Base-by-base conservation (phyloP, 75 land plant genomes). In the Cryptomeria japonica region DNA sequence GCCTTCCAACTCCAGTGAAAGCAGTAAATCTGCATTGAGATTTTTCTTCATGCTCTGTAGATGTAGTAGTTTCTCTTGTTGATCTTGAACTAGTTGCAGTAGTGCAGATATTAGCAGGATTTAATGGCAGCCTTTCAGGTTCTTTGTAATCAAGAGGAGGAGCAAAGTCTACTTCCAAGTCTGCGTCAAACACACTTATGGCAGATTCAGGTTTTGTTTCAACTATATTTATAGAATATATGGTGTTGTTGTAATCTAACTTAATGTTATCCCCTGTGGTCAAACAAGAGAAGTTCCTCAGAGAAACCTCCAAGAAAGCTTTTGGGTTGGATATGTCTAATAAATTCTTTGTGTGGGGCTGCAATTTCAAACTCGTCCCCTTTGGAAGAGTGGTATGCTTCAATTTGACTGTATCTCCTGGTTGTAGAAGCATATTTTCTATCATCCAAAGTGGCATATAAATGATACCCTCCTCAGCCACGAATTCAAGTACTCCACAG, bases 141-240 rank as follows among this genome's bases (percentile, higher is more conserved):
- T 92, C 92, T 85, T 93, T 44, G 47, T 44, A 44, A 44, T 44
- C 47, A 44, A 44, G 47, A 44, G 47, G 47, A 44, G 47, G 47
- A 31, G 92, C 93, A 93, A 94, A 93, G 64, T 94, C 95, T 38
- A 93, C 94, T 85, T 93, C 95, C 89, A 93, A 94, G 56, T 94
- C 95, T 7, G 93, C 90, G 34, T 93, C 94, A 87, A 93, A 90
- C 28, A 94, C 87, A 84, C 91, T 85, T 34, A 94, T 84, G 55
- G 94, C 94, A 55, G 77, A 0, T 14, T 88, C 76, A 44, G 94
- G 95, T 73, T 93, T 93, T 56, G 92, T 87, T 51, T 94, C 94
- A 0, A 94, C 85, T 46, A 93, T 88, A 88, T 94, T 88, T 53
- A 94, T 93, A 51, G 88, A 44, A 44, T 44, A 44, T 44, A 8